A percentile compares a stretch with the other conserved stretches of the same genome.
phyloP scores from a whole-genome alignment of 2,329 filamentous ascomycete genomes.

The Ophiocordyceps sinensis region DNA sequence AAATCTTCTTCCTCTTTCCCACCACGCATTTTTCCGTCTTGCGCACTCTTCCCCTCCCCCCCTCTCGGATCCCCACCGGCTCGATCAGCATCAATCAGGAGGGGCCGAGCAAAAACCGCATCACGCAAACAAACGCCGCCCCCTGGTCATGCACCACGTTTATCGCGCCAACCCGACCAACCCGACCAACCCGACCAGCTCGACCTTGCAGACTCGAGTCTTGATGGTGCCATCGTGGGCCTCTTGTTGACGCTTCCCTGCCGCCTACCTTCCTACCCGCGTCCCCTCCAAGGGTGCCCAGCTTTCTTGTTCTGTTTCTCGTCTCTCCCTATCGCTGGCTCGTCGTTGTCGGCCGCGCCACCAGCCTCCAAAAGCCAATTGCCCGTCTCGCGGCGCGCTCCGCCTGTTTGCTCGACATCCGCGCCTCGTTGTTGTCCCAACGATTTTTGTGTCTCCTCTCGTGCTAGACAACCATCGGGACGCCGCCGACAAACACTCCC shows the following conservation, averaged over 20 bases:
- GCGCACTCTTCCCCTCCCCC: not conserved
- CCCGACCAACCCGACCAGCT: not conserved
- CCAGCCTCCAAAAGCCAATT: conserved; percentile 1
- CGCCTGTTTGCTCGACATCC: conserved; percentile 2
- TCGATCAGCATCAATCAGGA: not conserved
- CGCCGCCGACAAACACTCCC: not conserved
- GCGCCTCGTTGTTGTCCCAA: not conserved
- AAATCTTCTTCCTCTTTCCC: not conserved
- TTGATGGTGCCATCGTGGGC: not conserved
- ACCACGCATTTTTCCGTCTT: not conserved
- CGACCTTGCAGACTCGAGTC: not conserved
- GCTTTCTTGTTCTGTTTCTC: not conserved
- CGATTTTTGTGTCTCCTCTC: not conserved
- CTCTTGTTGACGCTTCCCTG: not conserved
- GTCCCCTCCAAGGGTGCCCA: not conserved
- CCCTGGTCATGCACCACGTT: not conserved
- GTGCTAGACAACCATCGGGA: not conserved
- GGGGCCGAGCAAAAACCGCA: not conserved
- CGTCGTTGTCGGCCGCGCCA: not conserved
- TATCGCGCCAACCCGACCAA: not conserved
- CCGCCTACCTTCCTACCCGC: not conserved
- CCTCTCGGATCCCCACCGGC: not conserved
- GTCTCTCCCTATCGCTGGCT: not conserved
- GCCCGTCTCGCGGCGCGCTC: not conserved
- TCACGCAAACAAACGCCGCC: not conserved